Evolutionary conservation across 148 eudicot genomes (phyloP).

Genomic region (Rhododendron griersonianum): DNA sequence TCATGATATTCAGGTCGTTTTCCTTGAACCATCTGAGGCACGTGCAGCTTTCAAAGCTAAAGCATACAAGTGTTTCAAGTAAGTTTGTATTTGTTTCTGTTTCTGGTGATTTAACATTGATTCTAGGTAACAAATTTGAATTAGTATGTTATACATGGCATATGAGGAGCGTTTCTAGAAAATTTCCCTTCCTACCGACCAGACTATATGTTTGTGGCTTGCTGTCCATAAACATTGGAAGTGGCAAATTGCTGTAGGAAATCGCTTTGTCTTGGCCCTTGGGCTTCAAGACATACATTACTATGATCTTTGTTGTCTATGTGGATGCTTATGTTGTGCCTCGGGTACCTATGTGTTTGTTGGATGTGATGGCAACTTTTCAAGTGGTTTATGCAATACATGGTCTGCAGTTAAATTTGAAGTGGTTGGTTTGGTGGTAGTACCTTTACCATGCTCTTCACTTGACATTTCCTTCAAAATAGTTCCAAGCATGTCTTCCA

Average conservation of each 20-base stretch:
- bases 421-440: not conserved
- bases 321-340: not conserved
- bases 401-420: not conserved
- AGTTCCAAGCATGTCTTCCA: not conserved
- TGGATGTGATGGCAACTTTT: not conserved
- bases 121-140: not conserved
- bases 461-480: not conserved
- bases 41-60: slow-evolving; percentile 70
- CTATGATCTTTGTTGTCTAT: not conserved
- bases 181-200: not conserved
- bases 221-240: not conserved
- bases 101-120: not conserved
- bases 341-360: not conserved
- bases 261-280: not conserved
- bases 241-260: not conserved
- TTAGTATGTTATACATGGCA: not conserved
- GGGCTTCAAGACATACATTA: not conserved
- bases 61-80: slow-evolving; percentile 90
- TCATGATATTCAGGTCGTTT: slow-evolving; percentile 53
- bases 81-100: slow-evolving; percentile 22
- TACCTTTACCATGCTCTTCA: not conserved
- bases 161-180: not conserved
- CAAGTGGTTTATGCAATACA: not conserved
- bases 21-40: slow-evolving; percentile 87
- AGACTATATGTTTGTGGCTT: not conserved